These are phyloP conservation scores for Phytophthora syringae DNA, from an alignment of 352 stramenopile genomes.

Conservation along the genomic window DNA sequence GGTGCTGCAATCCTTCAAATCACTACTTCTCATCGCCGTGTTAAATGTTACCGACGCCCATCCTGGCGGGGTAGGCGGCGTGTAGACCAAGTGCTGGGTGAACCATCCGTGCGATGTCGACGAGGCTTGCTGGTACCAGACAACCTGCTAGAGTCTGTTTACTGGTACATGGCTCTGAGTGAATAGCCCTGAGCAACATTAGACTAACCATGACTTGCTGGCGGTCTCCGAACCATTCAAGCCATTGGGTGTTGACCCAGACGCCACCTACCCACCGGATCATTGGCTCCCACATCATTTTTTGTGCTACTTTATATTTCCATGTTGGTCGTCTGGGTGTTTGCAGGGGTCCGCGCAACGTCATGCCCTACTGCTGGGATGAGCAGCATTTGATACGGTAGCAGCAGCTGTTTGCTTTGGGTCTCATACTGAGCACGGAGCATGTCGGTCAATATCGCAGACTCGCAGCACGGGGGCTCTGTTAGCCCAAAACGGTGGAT, in stretches of 20 bases:
- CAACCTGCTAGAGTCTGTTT: no score
- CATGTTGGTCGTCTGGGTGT: not conserved
- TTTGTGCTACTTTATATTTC: not conserved
- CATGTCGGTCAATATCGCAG: not conserved
- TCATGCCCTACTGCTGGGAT: not conserved
- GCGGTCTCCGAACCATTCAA: not conserved
- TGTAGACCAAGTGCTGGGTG: not conserved
- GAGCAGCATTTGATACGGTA: not conserved
- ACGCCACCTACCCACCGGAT: not conserved
- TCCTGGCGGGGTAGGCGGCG: not conserved
- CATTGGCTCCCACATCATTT: not conserved
- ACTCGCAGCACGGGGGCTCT: not conserved
- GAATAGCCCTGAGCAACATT: not conserved
- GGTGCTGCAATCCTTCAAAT: no score
- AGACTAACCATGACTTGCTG: no score
- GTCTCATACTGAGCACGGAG: no score
- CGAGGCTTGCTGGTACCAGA: no score
- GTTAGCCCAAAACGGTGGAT: not conserved
- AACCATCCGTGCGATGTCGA: not conserved
- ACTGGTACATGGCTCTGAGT: not conserved
- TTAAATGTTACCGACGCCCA: not conserved
- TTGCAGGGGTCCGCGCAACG: not conserved
- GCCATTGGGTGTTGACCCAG: not conserved
- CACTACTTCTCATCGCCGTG: no score
- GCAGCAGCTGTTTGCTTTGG: no score